Percentiles rank a stretch among this genome's conserved stretches.
Evolutionary conservation across 2,329 filamentous ascomycete species (phyloP).

Genomic region (Trichophyton mentagrophytes): DNA sequence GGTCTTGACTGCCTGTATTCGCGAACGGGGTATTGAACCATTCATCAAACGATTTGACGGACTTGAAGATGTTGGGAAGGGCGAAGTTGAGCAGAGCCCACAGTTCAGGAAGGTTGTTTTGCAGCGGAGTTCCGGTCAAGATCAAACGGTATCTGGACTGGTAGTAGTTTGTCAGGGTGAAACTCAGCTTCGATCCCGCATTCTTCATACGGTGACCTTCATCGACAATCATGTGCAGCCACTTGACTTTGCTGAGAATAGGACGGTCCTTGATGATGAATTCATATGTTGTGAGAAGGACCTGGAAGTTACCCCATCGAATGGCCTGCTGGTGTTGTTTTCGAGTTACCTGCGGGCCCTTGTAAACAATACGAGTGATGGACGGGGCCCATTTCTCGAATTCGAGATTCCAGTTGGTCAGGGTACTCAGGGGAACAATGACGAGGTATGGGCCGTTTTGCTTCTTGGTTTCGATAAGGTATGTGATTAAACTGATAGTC

Average conservation of each 20-base stretch:
- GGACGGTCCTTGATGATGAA: constrained; percentile 99
- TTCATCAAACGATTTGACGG: constrained; percentile 95
- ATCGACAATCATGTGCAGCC: constrained; percentile 99
- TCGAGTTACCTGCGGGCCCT: constrained; percentile 76
- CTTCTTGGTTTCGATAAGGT: constrained; percentile 90
- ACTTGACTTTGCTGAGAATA: constrained; percentile 94
- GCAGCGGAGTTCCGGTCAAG: constrained; percentile 88
- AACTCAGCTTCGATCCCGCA: constrained; percentile 85
- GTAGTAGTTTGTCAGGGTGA: constrained; percentile 90
- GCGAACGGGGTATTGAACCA: constrained; percentile 99
- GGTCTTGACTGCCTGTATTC: constrained; percentile 94
- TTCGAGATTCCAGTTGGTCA: constrained; percentile 97
- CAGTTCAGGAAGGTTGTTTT: constrained; percentile 91
- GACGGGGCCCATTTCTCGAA: constrained; percentile 98
- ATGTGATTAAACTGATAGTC: constrained; percentile 93
- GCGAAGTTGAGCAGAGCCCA: constrained; percentile 99
- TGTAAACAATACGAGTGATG: constrained; percentile 82
- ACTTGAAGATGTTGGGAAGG: constrained; percentile 97
- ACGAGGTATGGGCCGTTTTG: constrained; percentile 88
- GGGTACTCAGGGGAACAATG: constrained; percentile 88
- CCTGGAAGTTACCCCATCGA: constrained; percentile 88
- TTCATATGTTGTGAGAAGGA: constrained; percentile 92
- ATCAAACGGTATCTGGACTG: constrained; percentile 89
- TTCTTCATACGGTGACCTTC: constrained; percentile 99
- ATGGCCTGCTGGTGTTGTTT: constrained; percentile 91